Base-by-base conservation (phyloP, 192 early-diverging fungal genomes). In the Diversispora epigaea region DNA sequence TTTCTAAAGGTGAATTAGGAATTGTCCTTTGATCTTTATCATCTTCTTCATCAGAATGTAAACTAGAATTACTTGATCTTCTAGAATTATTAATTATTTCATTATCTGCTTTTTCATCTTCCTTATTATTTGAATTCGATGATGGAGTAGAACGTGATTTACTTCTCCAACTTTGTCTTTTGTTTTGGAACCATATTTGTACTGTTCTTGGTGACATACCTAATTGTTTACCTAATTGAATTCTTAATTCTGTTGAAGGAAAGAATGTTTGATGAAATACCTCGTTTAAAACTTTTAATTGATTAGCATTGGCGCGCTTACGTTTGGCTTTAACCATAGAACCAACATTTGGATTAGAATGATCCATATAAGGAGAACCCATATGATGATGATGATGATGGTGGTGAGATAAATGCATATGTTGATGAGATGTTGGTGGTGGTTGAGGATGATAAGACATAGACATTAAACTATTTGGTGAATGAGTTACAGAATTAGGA, bases 151-250 rank as follows among this genome's bases (percentile, higher is more conserved):
- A 40, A 21, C 70, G 22, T 21, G 70, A 40, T 22, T 72, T 72
- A 14, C 70, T 72, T 21, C 70, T 52, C 70, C 70, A 72, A 62
- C 88, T 89, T 77, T 96, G 95, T 44, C 96, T 87, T 77, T 90
- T 91, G 85, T 98, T 98, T 80, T 98, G 96, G 81, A 98, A 98
- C 96, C 96, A 98, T 65, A 98, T 94, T 83, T 98, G 96, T 21
- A 98, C 92, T 0, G 92, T 93, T 49, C 95, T 88, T 21, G 94
- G 93, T 47, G 91, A 89, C 96, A 98, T 96, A 55, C 89, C 89
- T 55, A 94, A 87, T 65, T 92, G 84, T 67, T 87, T 85, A 69
- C 92, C 93, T 0, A 98, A 84, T 25, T 89, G 84, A 68, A 90
- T 78, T 73, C 96, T 88, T 79, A 91, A 83, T 69, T 93, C 90